Evolutionary conservation across 352 stramenopile species (phyloP), one percentile per base, ranked within the genome.

Genomic region (Phytophthora meadii): DNA sequence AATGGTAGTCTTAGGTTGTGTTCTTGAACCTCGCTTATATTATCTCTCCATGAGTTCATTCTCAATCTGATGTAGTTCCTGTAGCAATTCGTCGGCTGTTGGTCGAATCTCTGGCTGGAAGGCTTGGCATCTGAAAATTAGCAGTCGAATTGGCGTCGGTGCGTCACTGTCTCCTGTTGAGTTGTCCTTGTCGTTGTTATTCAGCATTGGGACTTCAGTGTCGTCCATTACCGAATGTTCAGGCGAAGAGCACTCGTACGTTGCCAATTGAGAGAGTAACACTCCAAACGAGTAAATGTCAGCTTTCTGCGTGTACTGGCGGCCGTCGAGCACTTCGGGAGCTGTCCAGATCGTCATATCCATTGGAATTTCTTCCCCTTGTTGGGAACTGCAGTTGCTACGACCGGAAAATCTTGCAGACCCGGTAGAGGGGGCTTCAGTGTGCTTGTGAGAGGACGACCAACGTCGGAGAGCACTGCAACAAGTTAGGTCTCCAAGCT

Each of bases 281-380:
- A 82, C 63, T 9, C 74, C 74, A 22, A 82, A 76, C 40, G 74
- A 82, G 56, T 82, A 82, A 36, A 82, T 76, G 48, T 82, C 74
- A 0, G 74, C 66, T 48, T 79, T 79, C 12, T 74, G 69, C 17
- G 75, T 83, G 51, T 81, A 83, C 47, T 81, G 76, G 14, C 72
- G 72, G 1, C 74, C 74, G 25, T 82, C 74, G 3, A 82, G 61
- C 4, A 82, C 74, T 25, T 82, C 74, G 1, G 74, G 71, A 0
- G 74, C 72, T 9, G 76, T 79, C 76, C 72, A 84, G 27, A 84
- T 70, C 0, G 58, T 84, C 76, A 84, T 84, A 30, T 84, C 72
- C 54, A 84, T 75, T 37, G 69, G 76, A 51, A 84, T 66, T 8
- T 75, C 67, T 7, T 65, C 60, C 4, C 63, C 63, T 41, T 19